Base-by-base conservation (phyloP, 1,284 basidiomycete species). In the Kwoniella shivajii region DNA sequence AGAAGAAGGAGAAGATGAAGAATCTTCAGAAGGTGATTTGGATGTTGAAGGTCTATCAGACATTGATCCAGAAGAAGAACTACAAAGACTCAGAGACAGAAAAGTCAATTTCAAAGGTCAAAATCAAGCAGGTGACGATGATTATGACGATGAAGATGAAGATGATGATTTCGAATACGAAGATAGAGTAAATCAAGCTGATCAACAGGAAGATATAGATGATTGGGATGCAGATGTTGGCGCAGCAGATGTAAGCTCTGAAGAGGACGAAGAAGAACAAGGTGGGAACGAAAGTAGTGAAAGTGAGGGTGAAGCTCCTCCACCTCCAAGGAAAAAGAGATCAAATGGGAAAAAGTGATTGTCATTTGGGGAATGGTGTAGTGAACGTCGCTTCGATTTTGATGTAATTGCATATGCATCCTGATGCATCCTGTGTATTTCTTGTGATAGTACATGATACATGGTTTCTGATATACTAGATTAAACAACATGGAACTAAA, bases 141-240 rank as follows among this genome's bases (percentile, higher is more conserved):
- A 84, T 34, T 85, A 88, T 26, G 67, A 82, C 4, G 84, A 83
- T 30, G 82, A 83, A n/a, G 79, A 69, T 6, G 81, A 80, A 2
- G 81, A 78, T 22, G 78, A 74, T 10, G 76, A 69, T 4, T 78
- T 73, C 29, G 74, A 70, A 53, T 80, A 80, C 47, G 75, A 66
- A 47, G 72, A 75, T 55, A 81, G 78, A 22, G 77, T 74, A 9
- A 76, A 72, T 9, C 76, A 73, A 2, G 73, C 68, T 34, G 79
- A 79, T 7, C 69, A 67, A 10, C 62, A 60, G 20, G 65, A 56
- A 14, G 60, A 59, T 41, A 53, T 31, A 16, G 56, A 61, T 47
- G 54, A 57, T 39, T 58, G 56, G 56, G 49, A 47, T 37, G 50
- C 33, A 18, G 56, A 58, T 34, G 46, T 50, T 14, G 52, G 53